These are phyloP conservation scores for Cryptococcus hybrid DNA, from an alignment of 1,284 basidiomycete genomes.

Conservation along the genomic window DNA sequence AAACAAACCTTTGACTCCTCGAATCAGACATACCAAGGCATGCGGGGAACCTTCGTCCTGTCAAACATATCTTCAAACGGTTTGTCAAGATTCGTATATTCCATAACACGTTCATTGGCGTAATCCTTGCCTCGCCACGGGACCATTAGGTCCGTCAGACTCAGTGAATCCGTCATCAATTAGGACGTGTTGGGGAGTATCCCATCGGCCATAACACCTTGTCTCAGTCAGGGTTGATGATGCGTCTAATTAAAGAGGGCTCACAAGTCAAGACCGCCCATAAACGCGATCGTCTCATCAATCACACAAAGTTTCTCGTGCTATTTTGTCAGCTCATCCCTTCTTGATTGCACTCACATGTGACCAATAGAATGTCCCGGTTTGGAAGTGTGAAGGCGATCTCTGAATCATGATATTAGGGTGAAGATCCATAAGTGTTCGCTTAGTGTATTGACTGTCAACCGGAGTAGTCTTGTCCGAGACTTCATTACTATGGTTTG, in stretches of 20 bases:
- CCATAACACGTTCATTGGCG: slow-evolving; percentile 82
- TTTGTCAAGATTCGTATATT: slow-evolving; percentile 85
- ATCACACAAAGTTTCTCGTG: slow-evolving; percentile 99
- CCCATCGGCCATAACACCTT: slow-evolving; percentile 82
- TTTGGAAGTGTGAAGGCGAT: slow-evolving; percentile 96
- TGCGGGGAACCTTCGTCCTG: slow-evolving; percentile 79
- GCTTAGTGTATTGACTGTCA: slow-evolving; percentile 89
- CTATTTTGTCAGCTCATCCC: slow-evolving; percentile 48
- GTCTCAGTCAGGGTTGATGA: not conserved
- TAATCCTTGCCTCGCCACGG: slow-evolving; percentile 78
- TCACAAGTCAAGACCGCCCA: slow-evolving; percentile 92
- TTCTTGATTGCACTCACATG: slow-evolving; percentile 62
- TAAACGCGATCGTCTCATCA: slow-evolving; percentile 96
- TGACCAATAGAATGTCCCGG: slow-evolving; percentile 97
- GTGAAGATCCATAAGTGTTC: slow-evolving; percentile 78
- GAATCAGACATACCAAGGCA: slow-evolving; percentile 76
- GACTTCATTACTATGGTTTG: slow-evolving; percentile 74
- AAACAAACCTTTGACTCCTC: not conserved
- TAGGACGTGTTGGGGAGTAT: slow-evolving; percentile 90
- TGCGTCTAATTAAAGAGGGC: slow-evolving; percentile 40
- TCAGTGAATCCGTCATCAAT: slow-evolving; percentile 70
- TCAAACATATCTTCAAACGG: slow-evolving; percentile 95
- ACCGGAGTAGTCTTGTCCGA: slow-evolving; percentile 94
- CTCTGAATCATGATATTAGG: slow-evolving; percentile 95
- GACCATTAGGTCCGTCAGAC: slow-evolving; percentile 59